A percentile compares a stretch with the other conserved stretches of the same genome.
Conservation (phyloP, 2,329 filamentous ascomycete genomes). For the Proliferodiscus dingleyae region DNA sequence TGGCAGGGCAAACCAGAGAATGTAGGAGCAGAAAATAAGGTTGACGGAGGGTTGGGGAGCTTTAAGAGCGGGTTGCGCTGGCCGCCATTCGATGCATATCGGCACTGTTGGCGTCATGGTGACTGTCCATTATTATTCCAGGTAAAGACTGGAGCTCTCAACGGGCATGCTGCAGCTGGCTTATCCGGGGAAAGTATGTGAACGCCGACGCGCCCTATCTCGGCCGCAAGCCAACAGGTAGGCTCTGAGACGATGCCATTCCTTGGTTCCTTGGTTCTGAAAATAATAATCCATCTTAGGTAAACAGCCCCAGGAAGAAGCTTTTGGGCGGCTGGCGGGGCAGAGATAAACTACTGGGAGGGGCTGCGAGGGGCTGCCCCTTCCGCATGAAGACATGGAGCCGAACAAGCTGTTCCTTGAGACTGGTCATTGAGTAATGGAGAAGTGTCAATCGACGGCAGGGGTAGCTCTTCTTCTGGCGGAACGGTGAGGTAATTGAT, state of each 20-base stretch:
- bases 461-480: too few relatives aligned
- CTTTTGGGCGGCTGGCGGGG: slow-evolving; percentile 6
- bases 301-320: slow-evolving; percentile 7
- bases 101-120: slow-evolving; percentile 16
- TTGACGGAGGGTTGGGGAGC: slow-evolving; percentile 4
- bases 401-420: too few relatives aligned
- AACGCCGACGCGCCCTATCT: slow-evolving; percentile 13
- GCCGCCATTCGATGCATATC: slow-evolving; percentile 12
- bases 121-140: slow-evolving; percentile 18
- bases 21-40: slow-evolving; percentile 1
- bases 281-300: slow-evolving; percentile 12
- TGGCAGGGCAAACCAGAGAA: slow-evolving; percentile 1
- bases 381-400: slow-evolving; percentile 1
- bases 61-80: slow-evolving; percentile 20
- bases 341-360: slow-evolving; percentile 12
- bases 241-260: slow-evolving; percentile 14
- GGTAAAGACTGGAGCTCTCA: slow-evolving; percentile 1
- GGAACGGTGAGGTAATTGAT: too few relatives aligned
- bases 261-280: not conserved
- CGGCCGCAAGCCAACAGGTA: slow-evolving; percentile 5
- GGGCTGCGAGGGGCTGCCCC: slow-evolving; percentile 2
- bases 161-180: not conserved
- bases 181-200: too few relatives aligned
- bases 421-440: too few relatives aligned
- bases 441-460: too few relatives aligned